Evolutionary conservation across 75 land plant genomes (phyloP), one percentile per base, ranked within the genome.

Genomic region (Pinus taeda): DNA sequence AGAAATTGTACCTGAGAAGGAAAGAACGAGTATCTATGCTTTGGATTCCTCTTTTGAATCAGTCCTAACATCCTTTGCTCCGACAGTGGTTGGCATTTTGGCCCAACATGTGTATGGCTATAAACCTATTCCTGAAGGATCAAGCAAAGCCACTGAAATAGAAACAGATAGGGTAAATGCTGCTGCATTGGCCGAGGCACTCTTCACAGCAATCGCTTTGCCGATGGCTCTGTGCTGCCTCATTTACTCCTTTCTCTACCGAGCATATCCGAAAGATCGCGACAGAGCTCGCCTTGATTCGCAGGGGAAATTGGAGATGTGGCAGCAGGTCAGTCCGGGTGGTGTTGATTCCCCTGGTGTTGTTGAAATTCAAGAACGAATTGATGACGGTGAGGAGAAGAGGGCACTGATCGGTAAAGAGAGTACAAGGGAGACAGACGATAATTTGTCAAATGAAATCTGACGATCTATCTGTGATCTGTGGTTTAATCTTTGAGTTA

Each of bases 231-330:
- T 92, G n/a, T 94, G 97, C 42, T 88, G 88, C 63, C 33, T 88
- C 71, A 88, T 89, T 55, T 92, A 92, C 78, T 76, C 90, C 0
- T 81, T 92, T 62, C 84, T 92, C 15, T 92, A 92, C 77, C 88
- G 88, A 71, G 84, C 94, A 14, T 93, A 92, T 74, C 94, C 94
- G 4, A 82, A 84, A 72, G 95, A 92, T 75, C 79, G 92, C 30
- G 90, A 93, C 33, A 75, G 88, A 58, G 90, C 88, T 57, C 82
- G 74, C 17, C 81, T 87, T 86, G 76, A 87, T 14, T 76, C 82
- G 12, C 75, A 84, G 57, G 76, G 83, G 49, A 85, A 80, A 67
- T 80, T 88, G 39, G 91, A 89, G 64, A 61, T 86, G 84, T 76
- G 75, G 45, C 76, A 81, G 20, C 57, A 86, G 22, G 33, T 33